These are phyloP conservation scores for Kondoa subrosea DNA, from an alignment of 768 basidiomycete species.

Conservation along the genomic window DNA sequence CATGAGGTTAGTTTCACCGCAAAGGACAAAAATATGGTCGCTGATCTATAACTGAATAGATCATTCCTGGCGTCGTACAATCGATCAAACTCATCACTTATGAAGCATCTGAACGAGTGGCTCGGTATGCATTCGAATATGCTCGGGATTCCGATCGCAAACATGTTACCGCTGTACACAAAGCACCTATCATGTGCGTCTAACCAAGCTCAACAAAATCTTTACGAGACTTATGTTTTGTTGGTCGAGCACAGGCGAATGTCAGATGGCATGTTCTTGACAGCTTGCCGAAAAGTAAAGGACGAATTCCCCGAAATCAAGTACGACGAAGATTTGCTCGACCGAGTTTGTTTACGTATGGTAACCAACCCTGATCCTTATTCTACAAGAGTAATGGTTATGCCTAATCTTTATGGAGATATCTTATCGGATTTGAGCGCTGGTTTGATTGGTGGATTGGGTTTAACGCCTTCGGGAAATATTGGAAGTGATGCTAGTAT, in stretches of 20 bases:
- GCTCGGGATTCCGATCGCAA: constrained; percentile 72
- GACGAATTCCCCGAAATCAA: constrained; percentile 84
- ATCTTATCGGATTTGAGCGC: constrained; percentile 70
- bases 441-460: constrained; percentile 91
- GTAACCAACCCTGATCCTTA: constrained; percentile 85
- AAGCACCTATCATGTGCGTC: constrained; percentile 93
- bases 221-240: neutral
- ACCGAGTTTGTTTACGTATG: constrained; percentile 87
- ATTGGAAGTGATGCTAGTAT: constrained; percentile 76
- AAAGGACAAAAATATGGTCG: constrained; percentile 10
- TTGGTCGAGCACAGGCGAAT: constrained; percentile 59
- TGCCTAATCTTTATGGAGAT: constrained; percentile 62
- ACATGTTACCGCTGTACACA: constrained; percentile 95
- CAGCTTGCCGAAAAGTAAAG: constrained; percentile 86
- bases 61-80: constrained; percentile 94
- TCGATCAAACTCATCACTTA: constrained; percentile 99
- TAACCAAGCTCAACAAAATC: neutral
- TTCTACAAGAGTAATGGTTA: constrained; percentile 96
- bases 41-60: constrained; percentile 35
- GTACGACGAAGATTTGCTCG: constrained; percentile 93
- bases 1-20: constrained; percentile 82
- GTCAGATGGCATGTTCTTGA: constrained; percentile 99
- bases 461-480: constrained; percentile 65
- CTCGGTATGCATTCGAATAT: constrained; percentile 95
- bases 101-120: constrained; percentile 96